A percentile compares a stretch with the other conserved stretches of the same genome.
Conservation (phyloP, 345 rosid species). For the Garcia nutans region DNA sequence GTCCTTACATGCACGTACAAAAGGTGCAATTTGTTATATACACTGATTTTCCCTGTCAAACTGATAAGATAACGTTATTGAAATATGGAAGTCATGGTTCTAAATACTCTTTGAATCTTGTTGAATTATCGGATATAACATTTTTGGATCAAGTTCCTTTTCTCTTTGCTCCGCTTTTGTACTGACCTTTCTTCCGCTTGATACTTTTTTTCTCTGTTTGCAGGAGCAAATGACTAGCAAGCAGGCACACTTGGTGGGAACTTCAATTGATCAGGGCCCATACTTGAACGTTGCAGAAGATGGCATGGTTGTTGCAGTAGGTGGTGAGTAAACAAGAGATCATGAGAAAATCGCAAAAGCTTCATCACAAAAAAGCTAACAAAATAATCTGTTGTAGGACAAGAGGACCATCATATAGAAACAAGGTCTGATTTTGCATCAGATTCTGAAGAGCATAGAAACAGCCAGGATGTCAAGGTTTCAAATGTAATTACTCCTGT, state of each 20-base stretch:
- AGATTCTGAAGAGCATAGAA: slow-evolving; percentile 21
- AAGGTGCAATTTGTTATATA: slow-evolving; percentile 38
- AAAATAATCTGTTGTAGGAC: slow-evolving; percentile 20
- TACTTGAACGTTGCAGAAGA: slow-evolving; percentile 56
- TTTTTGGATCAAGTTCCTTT: neutral
- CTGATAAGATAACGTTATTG: neutral
- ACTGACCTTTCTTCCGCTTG: neutral
- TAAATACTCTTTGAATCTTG: neutral
- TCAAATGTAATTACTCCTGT: slow-evolving; percentile 22
- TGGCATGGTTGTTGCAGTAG: slow-evolving; percentile 66
- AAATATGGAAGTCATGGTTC: neutral
- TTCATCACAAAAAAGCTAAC: neutral
- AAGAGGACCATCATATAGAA: slow-evolving; percentile 22
- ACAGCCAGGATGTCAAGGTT: slow-evolving; percentile 24
- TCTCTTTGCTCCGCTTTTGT: neutral
- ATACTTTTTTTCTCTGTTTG: slow-evolving; percentile 5
- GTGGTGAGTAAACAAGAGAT: slow-evolving; percentile 34
- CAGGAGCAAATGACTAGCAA: slow-evolving; percentile 34
- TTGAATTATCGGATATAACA: neutral
- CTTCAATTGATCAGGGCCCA: slow-evolving; percentile 70
- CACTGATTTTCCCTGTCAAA: neutral
- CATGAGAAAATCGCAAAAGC: too few species aligned
- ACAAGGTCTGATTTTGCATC: slow-evolving; percentile 21
- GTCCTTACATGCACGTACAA: slow-evolving; percentile 62
- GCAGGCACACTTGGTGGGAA: slow-evolving; percentile 29